Percentiles rank a stretch among this genome's conserved stretches.
phyloP scores from a whole-genome alignment of 176 grass and related monocot species.

The Urochloa ruziziensis region DNA sequence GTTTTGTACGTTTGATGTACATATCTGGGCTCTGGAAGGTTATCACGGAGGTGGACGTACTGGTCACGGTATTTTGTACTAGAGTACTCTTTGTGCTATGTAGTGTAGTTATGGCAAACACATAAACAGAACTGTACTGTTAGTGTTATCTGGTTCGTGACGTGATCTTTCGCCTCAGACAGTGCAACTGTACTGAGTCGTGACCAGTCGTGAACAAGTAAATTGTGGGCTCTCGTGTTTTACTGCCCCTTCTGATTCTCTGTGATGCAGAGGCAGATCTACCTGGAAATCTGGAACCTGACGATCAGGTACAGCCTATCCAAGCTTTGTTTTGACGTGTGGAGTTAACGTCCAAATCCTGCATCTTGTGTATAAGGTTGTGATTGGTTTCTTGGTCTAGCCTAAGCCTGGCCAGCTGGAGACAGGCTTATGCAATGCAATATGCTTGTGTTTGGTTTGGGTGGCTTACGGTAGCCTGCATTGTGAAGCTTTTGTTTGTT shows the following conservation, averaged over 20 bases:
- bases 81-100: no score
- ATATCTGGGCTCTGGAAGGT: constrained; percentile 7
- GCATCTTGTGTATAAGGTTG: no score
- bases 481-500: no score
- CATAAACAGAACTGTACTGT: not conserved
- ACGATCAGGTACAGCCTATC: no score
- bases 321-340: no score
- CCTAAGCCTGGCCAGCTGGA: no score
- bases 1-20: constrained; percentile 20
- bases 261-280: not conserved
- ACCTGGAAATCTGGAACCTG: no score
- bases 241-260: not conserved
- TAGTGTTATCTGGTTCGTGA: not conserved
- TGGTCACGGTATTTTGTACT: not conserved
- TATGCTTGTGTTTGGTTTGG: no score
- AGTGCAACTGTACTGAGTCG: not conserved
- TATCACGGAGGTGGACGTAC: not conserved
- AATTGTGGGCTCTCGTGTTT: not conserved
- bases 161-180: not conserved
- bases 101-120: not conserved
- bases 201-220: not conserved
- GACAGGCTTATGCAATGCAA: no score
- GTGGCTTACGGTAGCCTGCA: no score
- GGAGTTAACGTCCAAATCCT: no score
- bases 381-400: no score